Percentiles rank a stretch among this genome's conserved stretches.
Conservation (phyloP, 225 moss, liverwort and hornwort species). For the Pseudisothecium myosuroides region DNA sequence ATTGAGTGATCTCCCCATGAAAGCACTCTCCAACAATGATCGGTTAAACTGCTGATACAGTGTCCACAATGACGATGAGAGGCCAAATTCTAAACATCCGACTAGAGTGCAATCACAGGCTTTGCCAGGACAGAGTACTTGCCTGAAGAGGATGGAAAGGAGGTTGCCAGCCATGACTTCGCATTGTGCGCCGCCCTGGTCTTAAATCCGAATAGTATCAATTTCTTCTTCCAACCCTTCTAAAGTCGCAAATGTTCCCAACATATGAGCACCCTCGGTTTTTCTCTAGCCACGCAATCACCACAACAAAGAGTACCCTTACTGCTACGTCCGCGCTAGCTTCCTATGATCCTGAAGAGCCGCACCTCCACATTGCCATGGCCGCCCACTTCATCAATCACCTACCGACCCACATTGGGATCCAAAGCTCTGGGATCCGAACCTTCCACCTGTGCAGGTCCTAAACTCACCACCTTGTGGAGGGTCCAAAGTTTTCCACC, state of each 20-base stretch:
- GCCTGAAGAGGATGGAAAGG: constrained; percentile 93
- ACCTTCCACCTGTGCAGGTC: background rate
- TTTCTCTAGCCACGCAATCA: background rate
- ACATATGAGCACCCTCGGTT: background rate
- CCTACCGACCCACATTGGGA: background rate
- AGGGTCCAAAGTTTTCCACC: background rate
- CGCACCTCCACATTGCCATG: background rate
- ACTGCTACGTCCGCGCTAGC: background rate
- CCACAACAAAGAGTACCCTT: background rate
- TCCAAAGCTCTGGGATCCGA: background rate
- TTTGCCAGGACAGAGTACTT: background rate
- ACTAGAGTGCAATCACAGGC: background rate
- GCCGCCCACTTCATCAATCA: background rate
- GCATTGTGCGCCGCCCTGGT: constrained; percentile 43
- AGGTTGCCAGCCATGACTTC: constrained; percentile 96
- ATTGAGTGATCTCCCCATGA: too few relatives aligned
- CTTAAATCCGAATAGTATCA: background rate
- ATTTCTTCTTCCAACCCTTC: background rate
- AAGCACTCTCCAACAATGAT: background rate
- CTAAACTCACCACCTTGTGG: background rate
- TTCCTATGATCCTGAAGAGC: background rate
- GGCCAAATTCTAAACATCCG: background rate
- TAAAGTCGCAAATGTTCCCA: background rate
- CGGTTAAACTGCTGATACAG: background rate
- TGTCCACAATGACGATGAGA: background rate